A percentile compares a stretch with the other conserved stretches of the same genome.
Conservation (phyloP, 2,329 filamentous ascomycete species). For the Botryotinia calthae region DNA sequence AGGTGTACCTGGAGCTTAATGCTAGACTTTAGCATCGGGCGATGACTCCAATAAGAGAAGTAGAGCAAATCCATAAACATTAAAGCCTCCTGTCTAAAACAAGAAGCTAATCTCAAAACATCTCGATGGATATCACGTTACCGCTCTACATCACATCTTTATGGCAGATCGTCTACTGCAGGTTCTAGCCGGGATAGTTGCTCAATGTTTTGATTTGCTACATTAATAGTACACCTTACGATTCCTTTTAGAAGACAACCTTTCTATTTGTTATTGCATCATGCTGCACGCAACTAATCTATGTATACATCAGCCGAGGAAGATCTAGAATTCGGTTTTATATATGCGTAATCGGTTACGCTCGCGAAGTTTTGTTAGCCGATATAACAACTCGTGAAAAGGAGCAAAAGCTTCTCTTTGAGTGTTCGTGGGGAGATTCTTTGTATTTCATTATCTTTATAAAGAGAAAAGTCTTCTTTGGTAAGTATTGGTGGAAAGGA, state of each 20-base stretch:
- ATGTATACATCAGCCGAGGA: rapidly evolving
- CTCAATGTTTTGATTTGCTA: not conserved
- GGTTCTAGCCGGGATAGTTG: not conserved
- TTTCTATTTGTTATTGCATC: not conserved
- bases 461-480: not conserved
- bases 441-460: not conserved
- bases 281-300: not conserved
- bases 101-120: too few relatives aligned
- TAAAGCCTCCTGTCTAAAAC: not conserved
- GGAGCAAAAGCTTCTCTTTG: not conserved
- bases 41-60: not conserved
- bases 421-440: too few relatives aligned
- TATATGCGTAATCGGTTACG: not conserved
- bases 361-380: not conserved
- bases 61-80: not conserved
- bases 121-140: too few relatives aligned
- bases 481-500: not conserved
- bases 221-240: not conserved
- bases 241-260: rapidly evolving
- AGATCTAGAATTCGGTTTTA: rapidly evolving
- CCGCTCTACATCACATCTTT: not conserved
- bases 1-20: not conserved
- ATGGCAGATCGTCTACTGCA: not conserved
- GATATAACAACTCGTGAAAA: not conserved
- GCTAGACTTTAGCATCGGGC: not conserved